Base-by-base conservation (phyloP, 129 eudicot genomes). In the Saussurea involucrata region DNA sequence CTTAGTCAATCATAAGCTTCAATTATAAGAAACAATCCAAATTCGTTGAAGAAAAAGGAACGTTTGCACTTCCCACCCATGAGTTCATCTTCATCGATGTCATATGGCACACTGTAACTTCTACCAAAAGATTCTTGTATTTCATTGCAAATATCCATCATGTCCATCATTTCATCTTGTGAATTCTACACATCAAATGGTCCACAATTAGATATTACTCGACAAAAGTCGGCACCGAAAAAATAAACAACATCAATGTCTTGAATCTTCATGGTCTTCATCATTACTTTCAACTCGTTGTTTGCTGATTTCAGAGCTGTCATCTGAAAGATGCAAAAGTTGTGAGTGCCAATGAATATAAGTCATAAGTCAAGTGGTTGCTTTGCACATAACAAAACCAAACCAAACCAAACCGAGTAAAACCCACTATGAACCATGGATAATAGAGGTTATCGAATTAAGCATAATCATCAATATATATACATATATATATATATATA, bases 141-240 rank as follows among this genome's bases (percentile, higher is more conserved):
- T 83, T 95, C 99, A 77, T 81, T 86, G 80, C 97, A 92, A 77
- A 90, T 93, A 82, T 92, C 99, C 99, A 95, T 90, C 85, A 95
- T 82, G 85, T 95, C 99, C 92, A 88, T 80, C 99, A 92, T 95
- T 63, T 95, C 99, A 85, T 95, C 99, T 95, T 95, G 99, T 82
- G 92, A 76, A 83, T 76, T 95, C 99, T 95, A 73, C 78, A 78
- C 3, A 69, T 64, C 5, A 24, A 28, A 67, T 24, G 46, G 66
- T n/a, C 55, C n/a, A 11, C 11, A 13, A 27, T 78, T 25, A 71
- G 63, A 36, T 21, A 24, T 21, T 58, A 77, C 4, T 44, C 25
- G 46, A 73, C 10, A 6, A 63, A 60, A 60, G 4, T 60, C 18
- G 29, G n/a, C 21, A 6, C 21, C 33, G 65, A 12, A 21, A 2